Evolutionary conservation across 345 rosid genomes (phyloP), one percentile per base, ranked within the genome.

Genomic region (Corchorus olitorius): DNA sequence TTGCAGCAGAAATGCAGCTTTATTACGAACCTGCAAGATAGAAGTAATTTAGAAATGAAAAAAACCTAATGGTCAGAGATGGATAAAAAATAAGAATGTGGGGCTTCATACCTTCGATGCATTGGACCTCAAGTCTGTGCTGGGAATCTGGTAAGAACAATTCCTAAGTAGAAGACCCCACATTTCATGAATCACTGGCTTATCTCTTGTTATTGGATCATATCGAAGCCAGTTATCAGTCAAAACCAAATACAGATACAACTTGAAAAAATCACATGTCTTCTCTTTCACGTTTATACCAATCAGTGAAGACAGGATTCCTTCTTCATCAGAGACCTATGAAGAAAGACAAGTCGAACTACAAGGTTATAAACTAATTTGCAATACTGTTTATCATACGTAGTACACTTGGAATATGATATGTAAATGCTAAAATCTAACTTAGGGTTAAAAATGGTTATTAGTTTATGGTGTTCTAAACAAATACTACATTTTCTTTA

Each of bases 201-300:
- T 86, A 59, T 84, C 89, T 43, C 90, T 83, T 7, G 86, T 39
- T 74, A 79, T 35, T 10, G 77, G 76, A 73, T 80, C 80, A 1
- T 83, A 84, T 65, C 86, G 81, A 82, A 95, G 93, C 99, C 97
- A 95, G 65, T 93, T 86, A 81, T 90, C 92, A 0, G 85, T 76
- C 80, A 93, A 80, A 81, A 85, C 89, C 83, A 95, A 69, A 67
- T 80, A 82, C n/a, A 89, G 79, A 81, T 87, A 93, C 70, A 88
- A 65, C 77, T 78, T 87, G 86, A 90, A 90, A 74, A 93, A 89
- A 74, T 93, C 85, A 67, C 92, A 87, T 19, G 74, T 63, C 74
- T 83, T 89, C 5, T 91, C 94, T 76, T 85, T 92, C 83, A 93
- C 77, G 17, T 90, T 85, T 41, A 88, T 82, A 65, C 90, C 80